Conservation (phyloP, 257 asterid species). For the Eucommia ulmoides region DNA sequence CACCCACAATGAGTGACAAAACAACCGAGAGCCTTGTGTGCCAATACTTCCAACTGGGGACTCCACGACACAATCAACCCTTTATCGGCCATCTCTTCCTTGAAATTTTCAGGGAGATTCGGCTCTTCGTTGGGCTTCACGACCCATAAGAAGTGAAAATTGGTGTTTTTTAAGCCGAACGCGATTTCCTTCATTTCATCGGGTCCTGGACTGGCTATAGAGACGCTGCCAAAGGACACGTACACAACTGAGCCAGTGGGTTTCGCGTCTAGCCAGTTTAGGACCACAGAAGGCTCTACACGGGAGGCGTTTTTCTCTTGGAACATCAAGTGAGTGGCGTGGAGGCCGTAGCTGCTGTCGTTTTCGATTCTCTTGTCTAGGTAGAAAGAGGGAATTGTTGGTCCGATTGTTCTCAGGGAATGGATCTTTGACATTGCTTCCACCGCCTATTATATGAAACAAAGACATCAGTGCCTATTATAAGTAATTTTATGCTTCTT, state of each 20-base stretch:
- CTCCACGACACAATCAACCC: conserved; percentile 49
- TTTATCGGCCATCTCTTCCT: conserved; percentile 9
- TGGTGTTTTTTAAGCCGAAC: conserved; percentile 24
- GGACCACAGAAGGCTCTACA: conserved; percentile 14
- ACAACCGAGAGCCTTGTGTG: conserved; percentile 49
- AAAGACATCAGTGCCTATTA: not conserved
- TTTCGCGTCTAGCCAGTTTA: conserved; percentile 41
- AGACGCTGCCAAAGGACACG: conserved; percentile 59
- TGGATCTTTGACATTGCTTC: conserved; percentile 38
- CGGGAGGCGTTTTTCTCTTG: no score
- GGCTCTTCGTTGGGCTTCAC: conserved; percentile 24
- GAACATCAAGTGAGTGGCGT: conserved; percentile 28
- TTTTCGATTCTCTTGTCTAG: conserved; percentile 40
- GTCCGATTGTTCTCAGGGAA: conserved; percentile 47
- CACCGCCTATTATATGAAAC: conserved; percentile 29
- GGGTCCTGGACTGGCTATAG: conserved; percentile 36
- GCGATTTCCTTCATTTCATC: conserved; percentile 53
- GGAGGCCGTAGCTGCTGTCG: conserved; percentile 34
- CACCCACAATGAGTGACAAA: no score
- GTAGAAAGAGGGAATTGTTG: conserved; percentile 61
- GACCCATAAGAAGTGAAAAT: conserved; percentile 49
- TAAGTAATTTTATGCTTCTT: no score
- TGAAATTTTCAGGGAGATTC: conserved; percentile 27
- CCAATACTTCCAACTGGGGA: conserved; percentile 43
- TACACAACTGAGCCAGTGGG: conserved; percentile 46